These are phyloP conservation scores for Aegilops umbellulata DNA, from an alignment of 176 grass and related monocot genomes.

Conservation along the genomic window DNA sequence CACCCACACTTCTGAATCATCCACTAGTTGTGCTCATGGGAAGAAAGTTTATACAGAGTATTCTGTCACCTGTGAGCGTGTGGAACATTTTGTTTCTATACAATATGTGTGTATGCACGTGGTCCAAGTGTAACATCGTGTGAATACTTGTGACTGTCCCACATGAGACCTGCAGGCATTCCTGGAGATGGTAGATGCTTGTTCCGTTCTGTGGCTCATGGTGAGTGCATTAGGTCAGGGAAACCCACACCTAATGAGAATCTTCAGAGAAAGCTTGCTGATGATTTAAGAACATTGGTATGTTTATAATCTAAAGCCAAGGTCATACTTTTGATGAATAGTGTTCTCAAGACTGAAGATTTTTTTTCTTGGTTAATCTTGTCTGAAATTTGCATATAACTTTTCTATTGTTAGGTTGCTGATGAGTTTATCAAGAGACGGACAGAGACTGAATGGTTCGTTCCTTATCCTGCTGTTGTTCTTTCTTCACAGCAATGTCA, in stretches of 20 bases:
- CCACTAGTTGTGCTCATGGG: slow-evolving; percentile 42
- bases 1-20: not conserved
- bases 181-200: slow-evolving; percentile 69
- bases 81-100: not conserved
- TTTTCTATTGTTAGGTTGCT: slow-evolving; percentile 43
- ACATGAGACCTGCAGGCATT: slow-evolving; percentile 41
- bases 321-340: not conserved
- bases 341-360: not conserved
- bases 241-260: slow-evolving; percentile 42
- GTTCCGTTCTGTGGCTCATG: slow-evolving; percentile 62
- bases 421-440: slow-evolving; percentile 69
- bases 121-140: not conserved
- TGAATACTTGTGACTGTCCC: not conserved
- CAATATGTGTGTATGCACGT: not conserved
- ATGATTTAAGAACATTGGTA: slow-evolving; percentile 61
- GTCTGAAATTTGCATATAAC: not conserved
- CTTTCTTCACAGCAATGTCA: not conserved
- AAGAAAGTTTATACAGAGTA: slow-evolving; percentile 68
- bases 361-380: not conserved
- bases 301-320: not conserved
- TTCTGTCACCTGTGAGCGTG: slow-evolving; percentile 51
- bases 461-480: not conserved
- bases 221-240: slow-evolving; percentile 54
- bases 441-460: slow-evolving; percentile 61
- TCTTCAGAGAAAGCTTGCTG: slow-evolving; percentile 57